Base-by-base conservation (phyloP, 1,284 basidiomycete species). In the Volvariella surrecta region DNA sequence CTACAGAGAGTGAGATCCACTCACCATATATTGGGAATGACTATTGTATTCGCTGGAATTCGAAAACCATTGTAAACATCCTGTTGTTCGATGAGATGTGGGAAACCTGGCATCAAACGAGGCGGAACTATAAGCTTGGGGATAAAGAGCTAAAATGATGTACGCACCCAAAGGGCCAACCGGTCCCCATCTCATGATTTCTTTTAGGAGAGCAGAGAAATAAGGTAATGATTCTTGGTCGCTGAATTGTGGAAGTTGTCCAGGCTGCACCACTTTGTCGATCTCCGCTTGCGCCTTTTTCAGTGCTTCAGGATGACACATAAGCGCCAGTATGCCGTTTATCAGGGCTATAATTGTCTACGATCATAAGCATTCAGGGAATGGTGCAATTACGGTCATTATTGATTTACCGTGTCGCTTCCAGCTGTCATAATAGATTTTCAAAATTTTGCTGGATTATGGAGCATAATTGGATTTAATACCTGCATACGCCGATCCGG, bases 211-310 rank as follows among this genome's bases (percentile, higher is more conserved):
- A 1, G 65, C 66, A 0, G 58, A 58, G 8, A 70, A 50, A 40
- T 69, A 70, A 2, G 69, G 67, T 32, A 71, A 49, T 3, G 46
- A 48, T 0, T 55, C 53, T 17, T 55, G 44, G 35, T 71, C 67
- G 1, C 52, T 50, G 28, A 67, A 64, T 2, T 55, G 54, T 2
- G 69, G 70, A 2, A 71, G 54, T 15, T 58, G 55, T 2, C 58
- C 57, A 0, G 45, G 37, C 1, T 58, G 58, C 11, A 69, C 46
- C 7, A 71, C 59, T 2, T 47, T 31, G 37, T 73, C 70, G 8
- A 73, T 49, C 43, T 72, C 67, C 6, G 48, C 52, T 43, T 69
- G 69, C 0, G 67, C 63, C 40, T 60, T 61, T 20, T 49, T 52
- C 34, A 66, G 56, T 2, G 63, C 60, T 39, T 63, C 58, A 0